A percentile compares a stretch with the other conserved stretches of the same genome.
Conservation (phyloP, 768 basidiomycete genomes). For the Termitomyces sp. region DNA sequence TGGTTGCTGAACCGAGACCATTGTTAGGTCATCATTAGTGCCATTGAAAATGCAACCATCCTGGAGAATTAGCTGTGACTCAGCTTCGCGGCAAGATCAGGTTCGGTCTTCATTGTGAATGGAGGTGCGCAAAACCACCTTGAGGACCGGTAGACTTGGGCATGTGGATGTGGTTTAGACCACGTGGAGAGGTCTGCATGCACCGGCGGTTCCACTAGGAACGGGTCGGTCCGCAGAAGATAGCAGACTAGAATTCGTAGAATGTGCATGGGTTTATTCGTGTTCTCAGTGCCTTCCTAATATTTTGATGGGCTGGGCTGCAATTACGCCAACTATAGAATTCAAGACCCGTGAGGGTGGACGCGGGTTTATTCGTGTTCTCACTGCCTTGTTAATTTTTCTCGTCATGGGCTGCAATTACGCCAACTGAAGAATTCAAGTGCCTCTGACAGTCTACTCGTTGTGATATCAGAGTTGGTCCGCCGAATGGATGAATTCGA, state of each 20-base stretch:
- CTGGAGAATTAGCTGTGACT: slow-evolving; percentile 39
- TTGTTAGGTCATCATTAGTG: slow-evolving; percentile 39
- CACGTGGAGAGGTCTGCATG: slow-evolving; percentile 30
- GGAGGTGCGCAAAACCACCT: too few species aligned
- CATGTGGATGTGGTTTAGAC: slow-evolving; percentile 24
- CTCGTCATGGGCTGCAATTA: slow-evolving; percentile 27
- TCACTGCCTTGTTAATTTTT: slow-evolving; percentile 29
- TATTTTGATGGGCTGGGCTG: too few species aligned
- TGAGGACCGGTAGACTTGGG: too few species aligned
- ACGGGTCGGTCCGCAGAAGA: too few species aligned
- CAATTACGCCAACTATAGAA: too few species aligned
- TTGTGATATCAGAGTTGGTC: background rate
- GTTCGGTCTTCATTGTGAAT: slow-evolving; percentile 30
- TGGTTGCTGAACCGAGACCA: slow-evolving; percentile 38
- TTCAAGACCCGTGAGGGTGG: too few species aligned
- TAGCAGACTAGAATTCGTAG: too few species aligned
- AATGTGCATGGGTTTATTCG: too few species aligned
- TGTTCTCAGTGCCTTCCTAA: too few species aligned
- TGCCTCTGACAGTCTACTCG: slow-evolving; percentile 19
- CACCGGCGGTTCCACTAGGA: slow-evolving; percentile 35
- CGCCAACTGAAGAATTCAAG: slow-evolving; percentile 23
- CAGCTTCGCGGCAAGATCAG: slow-evolving; percentile 28
- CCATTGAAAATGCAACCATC: slow-evolving; percentile 34
- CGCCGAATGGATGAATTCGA: background rate
- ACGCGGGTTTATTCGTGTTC: background rate